A percentile compares a stretch with the other conserved stretches of the same genome.
These are phyloP conservation scores for Xanthoconium stramineum DNA, from an alignment of 768 basidiomycete genomes.

Conservation along the genomic window DNA sequence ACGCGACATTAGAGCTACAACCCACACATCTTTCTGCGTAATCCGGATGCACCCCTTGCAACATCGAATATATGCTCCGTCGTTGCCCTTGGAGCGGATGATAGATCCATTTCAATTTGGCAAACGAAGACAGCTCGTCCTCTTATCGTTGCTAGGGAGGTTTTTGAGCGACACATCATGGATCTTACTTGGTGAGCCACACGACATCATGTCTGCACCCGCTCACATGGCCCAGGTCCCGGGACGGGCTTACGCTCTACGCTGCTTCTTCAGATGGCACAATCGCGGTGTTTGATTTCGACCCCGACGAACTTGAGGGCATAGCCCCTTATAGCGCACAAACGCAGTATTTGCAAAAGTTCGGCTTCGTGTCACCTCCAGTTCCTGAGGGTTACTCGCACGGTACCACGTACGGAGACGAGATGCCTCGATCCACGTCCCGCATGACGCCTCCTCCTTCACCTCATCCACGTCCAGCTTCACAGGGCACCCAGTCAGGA, in stretches of 20 bases:
- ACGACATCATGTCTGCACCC: neutral
- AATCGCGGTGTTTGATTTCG: conserved; percentile 84
- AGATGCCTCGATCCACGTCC: conserved; percentile 21
- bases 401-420: conserved; percentile 22
- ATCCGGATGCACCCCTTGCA: conserved; percentile 59
- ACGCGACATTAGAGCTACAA: conserved; percentile 56
- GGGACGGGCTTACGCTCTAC: conserved; percentile 88
- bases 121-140: conserved; percentile 90
- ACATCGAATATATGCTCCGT: conserved; percentile 88
- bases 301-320: conserved; percentile 74
- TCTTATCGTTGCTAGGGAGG: conserved; percentile 88
- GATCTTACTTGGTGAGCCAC: conserved; percentile 87
- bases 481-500: conserved; percentile 35
- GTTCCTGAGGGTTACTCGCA: conserved; percentile 73
- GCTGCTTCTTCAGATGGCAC: conserved; percentile 97
- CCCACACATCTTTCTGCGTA: conserved; percentile 88
- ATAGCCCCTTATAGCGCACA: conserved; percentile 72
- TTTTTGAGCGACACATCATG: conserved; percentile 92
- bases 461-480: conserved; percentile 34
- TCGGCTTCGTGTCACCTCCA: conserved; percentile 67
- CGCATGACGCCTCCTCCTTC: conserved; percentile 51
- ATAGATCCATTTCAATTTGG: conserved; percentile 94
- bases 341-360: conserved; percentile 77
- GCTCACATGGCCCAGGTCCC: conserved; percentile 58
- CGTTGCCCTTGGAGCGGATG: conserved; percentile 91